These are phyloP conservation scores for Ophiostoma triangulosporum DNA, from an alignment of 2,329 filamentous ascomycete genomes.

Conservation along the genomic window DNA sequence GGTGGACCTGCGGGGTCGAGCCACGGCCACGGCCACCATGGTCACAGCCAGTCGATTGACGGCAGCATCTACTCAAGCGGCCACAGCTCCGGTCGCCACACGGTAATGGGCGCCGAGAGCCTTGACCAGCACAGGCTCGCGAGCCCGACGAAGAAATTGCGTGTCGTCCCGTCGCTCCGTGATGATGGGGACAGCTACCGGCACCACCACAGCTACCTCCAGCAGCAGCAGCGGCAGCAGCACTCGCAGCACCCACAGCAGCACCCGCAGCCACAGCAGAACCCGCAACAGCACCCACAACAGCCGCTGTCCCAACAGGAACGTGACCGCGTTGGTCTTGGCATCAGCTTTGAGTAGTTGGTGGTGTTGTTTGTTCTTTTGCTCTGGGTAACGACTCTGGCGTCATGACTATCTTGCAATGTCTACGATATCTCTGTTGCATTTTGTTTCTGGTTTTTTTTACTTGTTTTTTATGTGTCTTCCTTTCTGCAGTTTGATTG, in stretches of 20 bases:
- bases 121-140: slow-evolving; percentile 22
- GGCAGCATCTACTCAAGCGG: background rate
- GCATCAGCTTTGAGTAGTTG: slow-evolving; percentile 34
- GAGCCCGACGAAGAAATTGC: slow-evolving; percentile 39
- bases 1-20: slow-evolving; percentile 10
- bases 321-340: slow-evolving; percentile 31
- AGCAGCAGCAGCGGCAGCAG: slow-evolving; percentile 3
- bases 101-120: slow-evolving; percentile 11
- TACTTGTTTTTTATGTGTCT: background rate
- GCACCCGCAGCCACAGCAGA: background rate
- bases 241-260: background rate
- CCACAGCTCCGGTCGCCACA: background rate
- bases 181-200: slow-evolving; percentile 21
- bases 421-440: background rate
- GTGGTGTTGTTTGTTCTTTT: background rate
- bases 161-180: slow-evolving; percentile 26
- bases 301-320: slow-evolving; percentile 5
- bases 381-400: background rate
- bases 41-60: slow-evolving; percentile 15
- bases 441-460: background rate
- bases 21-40: slow-evolving; percentile 18
- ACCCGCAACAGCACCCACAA: background rate
- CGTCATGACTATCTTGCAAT: background rate
- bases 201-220: slow-evolving; percentile 7
- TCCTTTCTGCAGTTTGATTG: background rate